These are phyloP conservation scores for Nannizzia gypsea DNA, from an alignment of 2,329 filamentous ascomycete species.

Conservation along the genomic window DNA sequence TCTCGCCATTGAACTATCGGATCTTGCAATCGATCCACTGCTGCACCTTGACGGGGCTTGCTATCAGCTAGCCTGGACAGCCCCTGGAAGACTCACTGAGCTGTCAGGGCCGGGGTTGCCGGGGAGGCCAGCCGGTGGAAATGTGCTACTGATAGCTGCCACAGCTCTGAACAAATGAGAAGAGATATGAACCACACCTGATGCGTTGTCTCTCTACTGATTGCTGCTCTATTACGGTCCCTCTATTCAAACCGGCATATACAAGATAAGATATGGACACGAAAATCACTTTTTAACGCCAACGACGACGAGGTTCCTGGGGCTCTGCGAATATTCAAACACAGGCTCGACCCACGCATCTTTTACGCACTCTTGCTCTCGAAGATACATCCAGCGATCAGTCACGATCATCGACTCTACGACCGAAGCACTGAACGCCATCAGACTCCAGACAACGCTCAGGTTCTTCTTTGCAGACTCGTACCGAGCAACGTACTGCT, in stretches of 20 bases:
- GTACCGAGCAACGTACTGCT: conserved; percentile 56
- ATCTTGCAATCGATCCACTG: not conserved
- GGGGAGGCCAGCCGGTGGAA: not conserved
- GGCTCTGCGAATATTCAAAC: conserved; percentile 77
- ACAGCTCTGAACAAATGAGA: not conserved
- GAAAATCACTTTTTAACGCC: conserved; percentile 58
- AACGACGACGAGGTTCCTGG: conserved; percentile 84
- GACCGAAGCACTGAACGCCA: conserved; percentile 87
- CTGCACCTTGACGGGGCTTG: not conserved
- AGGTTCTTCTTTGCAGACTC: conserved; percentile 62
- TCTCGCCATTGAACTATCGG: not conserved
- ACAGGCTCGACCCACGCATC: conserved; percentile 86
- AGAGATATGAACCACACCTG: not conserved
- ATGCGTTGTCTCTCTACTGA: not conserved
- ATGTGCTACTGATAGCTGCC: not conserved
- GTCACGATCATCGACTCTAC: conserved; percentile 83
- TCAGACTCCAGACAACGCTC: conserved; percentile 80
- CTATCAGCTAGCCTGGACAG: not conserved
- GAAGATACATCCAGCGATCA: conserved; percentile 79
- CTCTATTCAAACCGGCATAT: not conserved
- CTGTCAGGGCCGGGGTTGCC: not conserved
- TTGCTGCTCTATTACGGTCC: not conserved
- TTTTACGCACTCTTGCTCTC: conserved; percentile 62
- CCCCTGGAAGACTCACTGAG: too few species aligned
- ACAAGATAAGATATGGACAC: not conserved